Conservation (phyloP, 306 rosid genomes). For the Mimosa pudica region DNA sequence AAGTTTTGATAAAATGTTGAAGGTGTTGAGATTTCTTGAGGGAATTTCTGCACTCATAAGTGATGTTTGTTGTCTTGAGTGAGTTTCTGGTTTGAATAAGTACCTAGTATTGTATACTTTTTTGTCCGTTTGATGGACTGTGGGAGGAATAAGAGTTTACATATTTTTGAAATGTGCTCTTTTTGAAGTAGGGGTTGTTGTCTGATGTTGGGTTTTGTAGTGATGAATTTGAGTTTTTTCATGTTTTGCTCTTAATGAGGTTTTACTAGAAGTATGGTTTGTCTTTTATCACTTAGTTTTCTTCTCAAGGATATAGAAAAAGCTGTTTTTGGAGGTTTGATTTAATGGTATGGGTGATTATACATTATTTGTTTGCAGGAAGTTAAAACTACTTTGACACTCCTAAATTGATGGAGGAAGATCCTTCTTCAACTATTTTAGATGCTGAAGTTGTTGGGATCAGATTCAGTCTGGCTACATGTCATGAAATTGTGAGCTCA, state of each 20-base stretch:
- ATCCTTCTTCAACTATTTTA: conserved; percentile 42
- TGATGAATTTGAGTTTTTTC: neutral
- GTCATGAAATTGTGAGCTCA: conserved; percentile 72
- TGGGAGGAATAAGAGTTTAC: neutral
- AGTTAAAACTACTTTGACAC: conserved; percentile 25
- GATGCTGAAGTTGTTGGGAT: conserved; percentile 70
- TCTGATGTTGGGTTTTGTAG: neutral
- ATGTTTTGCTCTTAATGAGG: neutral
- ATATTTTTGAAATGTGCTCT: neutral
- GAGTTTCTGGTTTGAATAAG: neutral
- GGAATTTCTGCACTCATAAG: neutral
- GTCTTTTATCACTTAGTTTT: neutral
- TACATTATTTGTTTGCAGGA: conserved; percentile 40
- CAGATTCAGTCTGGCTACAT: conserved; percentile 70
- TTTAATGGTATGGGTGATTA: conserved; percentile 2
- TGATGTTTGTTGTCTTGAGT: neutral
- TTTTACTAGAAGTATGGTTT: neutral
- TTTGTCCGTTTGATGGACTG: neutral
- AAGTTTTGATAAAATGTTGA: neutral
- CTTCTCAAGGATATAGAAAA: neutral
- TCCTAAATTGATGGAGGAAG: conserved; percentile 61
- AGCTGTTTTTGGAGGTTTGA: conserved; percentile 4
- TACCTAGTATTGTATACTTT: neutral
- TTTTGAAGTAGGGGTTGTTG: conserved; percentile 1
- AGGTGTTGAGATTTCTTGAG: neutral